Evolutionary conservation across 345 rosid species (phyloP).

Genomic region (Populus tremula): DNA sequence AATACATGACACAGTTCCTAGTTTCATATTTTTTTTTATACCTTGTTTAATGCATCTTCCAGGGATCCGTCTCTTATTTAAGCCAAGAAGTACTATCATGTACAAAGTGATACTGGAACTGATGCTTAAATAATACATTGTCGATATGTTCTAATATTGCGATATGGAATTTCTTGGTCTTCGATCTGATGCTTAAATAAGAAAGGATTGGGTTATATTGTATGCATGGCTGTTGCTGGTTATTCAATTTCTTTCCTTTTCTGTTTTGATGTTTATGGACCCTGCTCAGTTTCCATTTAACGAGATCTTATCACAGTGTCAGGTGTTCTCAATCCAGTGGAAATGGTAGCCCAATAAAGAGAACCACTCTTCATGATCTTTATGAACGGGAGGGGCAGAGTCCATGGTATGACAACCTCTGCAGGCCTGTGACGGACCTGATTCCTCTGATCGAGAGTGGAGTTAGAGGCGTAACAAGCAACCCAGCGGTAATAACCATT

Average conservation of each 20-base stretch:
- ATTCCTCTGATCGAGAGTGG: slow-evolving; percentile 82
- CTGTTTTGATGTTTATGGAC: background rate
- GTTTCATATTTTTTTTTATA: background rate
- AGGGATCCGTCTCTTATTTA: background rate
- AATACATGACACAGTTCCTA: background rate
- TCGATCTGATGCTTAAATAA: background rate
- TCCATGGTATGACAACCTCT: slow-evolving; percentile 99
- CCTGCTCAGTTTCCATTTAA: background rate
- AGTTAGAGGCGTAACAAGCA: slow-evolving; percentile 98
- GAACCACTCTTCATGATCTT: slow-evolving; percentile 84
- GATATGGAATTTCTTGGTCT: background rate
- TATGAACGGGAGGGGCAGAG: slow-evolving; percentile 92
- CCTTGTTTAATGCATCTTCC: background rate
- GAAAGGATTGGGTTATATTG: background rate
- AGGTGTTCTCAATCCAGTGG: slow-evolving; percentile 62
- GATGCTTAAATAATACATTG: background rate
- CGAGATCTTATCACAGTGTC: slow-evolving; percentile 46
- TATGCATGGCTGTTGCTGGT: background rate
- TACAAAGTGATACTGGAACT: background rate
- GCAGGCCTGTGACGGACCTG: slow-evolving; percentile 91
- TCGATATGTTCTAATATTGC: background rate
- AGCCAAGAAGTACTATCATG: background rate
- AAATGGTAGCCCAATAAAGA: slow-evolving; percentile 53
- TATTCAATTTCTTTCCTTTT: background rate
- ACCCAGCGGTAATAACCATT: slow-evolving; percentile 72